Evolutionary conservation across 2,329 filamentous ascomycete species (phyloP), one percentile per base, ranked within the genome.

Genomic region (Fusarium veterinarium): DNA sequence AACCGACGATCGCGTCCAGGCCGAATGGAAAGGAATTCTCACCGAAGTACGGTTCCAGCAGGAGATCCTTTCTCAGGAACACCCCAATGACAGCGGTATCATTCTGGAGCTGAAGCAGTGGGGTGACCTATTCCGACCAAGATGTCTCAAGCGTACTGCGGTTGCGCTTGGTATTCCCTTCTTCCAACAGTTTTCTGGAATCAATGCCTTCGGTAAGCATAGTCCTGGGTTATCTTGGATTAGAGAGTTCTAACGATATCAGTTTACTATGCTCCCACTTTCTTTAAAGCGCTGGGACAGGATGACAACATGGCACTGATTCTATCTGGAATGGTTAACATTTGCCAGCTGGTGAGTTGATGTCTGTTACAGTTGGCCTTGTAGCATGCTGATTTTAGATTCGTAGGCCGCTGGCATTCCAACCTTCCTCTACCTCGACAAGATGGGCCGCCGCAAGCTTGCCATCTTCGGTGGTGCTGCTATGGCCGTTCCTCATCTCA

Each of bases 11-110:
- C 79, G 84, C n/a, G 81, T 88, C 0, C 80, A 84, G 25, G 74
- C 81, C 25, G 86, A 89, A 66, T 87, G 82, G 82, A 81, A 82
- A 52, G 86, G 84, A 13, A 88, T 88, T 58, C 78, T 84, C 2
- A 82, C 84, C 2, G 86, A 89, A 63, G 84, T 85, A 3, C 77
- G 82, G 12, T 84, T 88, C 67, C 83, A 87, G 51, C 74, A 83
- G 45, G 79, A 60, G 17, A 33, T 73, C 5, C 33, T 64, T 16
- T 37, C n/a, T 7, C 53, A 33, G 16, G 64, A 65, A 19, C 70
- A 72, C 20, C 45, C 59, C 0, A 62, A 37, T 2, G 55, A 46
- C 10, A 64, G 3, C 5, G 33, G 33, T 35, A n/a, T 64, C 4
- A 16, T 42, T 30, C 31, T 64, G 8, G 61, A 64, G 20, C 35